Evolutionary conservation across 768 basidiomycete species (phyloP), one percentile per base, ranked within the genome.

Genomic region (Leucosporidium yakuticum): DNA sequence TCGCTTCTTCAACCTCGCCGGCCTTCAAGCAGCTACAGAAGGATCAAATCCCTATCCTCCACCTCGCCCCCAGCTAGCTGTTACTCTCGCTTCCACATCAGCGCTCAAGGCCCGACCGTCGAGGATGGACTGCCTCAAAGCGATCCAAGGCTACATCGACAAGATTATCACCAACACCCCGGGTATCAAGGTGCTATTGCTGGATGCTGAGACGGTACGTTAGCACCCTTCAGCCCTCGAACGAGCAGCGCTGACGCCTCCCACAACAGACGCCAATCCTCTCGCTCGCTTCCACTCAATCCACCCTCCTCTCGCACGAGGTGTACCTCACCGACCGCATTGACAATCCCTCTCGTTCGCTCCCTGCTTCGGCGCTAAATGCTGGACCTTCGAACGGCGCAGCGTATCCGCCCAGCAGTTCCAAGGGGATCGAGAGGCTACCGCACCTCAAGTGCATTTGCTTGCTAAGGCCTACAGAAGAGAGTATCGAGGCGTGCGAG

Each of bases 241-340:
- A 31, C 57, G n/a, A 34, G 58, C 50, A 50, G 12, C 50, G 48
- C 54, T 34, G 20, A 6, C 21, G 21, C 27, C 59, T 12, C 1
- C 39, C 36, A 68, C 25, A 31, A 25, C 60, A 78, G 92, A 97
- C 95, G 9, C 94, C 95, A 1, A 94, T 98, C 68, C 88, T 99
- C 9, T 97, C 94, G 5, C 83, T 97, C 23, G 90, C 94, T 4
- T 87, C 91, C 1, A 98, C 96, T 0, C 96, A 98, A 77, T 92
- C 93, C 4, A 88, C 87, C 14, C 83, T 99, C 34, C 82, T 99
- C 53, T 87, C 93, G 4, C 92, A 98, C 74, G 94, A 99, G 77
- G 91, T 98, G 53, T 99, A 99, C 80, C 84, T 99, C 62, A 99
- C 95, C 6, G 96, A 99, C 81, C 85, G 93, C 64, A 91, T 99